These are phyloP conservation scores for Colletotrichum scovillei DNA, from an alignment of 2,329 filamentous ascomycete genomes.

Conservation along the genomic window DNA sequence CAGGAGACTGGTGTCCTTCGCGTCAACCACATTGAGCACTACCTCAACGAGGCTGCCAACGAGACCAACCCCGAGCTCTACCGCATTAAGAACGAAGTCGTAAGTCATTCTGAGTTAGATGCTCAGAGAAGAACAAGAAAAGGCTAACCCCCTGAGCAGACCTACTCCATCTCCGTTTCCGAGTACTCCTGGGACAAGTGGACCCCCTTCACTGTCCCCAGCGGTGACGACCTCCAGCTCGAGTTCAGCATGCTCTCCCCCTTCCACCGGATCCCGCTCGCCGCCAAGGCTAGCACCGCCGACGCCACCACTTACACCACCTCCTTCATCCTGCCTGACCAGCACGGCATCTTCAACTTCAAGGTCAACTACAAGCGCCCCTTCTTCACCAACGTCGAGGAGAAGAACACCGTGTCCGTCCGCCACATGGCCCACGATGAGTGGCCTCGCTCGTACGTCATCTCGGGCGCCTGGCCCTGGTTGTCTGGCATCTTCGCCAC, in stretches of 20 bases:
- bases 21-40: conserved; percentile 86
- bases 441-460: conserved; percentile 90
- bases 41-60: conserved; percentile 67
- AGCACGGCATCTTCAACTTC: conserved; percentile 99
- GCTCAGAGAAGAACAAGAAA: background rate
- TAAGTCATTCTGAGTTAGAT: conserved; percentile 63
- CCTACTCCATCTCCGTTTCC: conserved; percentile 88
- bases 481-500: conserved; percentile 89
- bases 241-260: conserved; percentile 99
- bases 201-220: conserved; percentile 77
- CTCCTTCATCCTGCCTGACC: conserved; percentile 88
- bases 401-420: conserved; percentile 95
- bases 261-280: conserved; percentile 88
- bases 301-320: conserved; percentile 80
- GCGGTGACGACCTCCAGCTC: conserved; percentile 83
- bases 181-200: conserved; percentile 84
- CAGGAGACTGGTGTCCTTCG: conserved; percentile 91
- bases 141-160: conserved; percentile 59
- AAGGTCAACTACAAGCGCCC: conserved; percentile 96
- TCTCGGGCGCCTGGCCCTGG: conserved; percentile 94
- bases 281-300: conserved; percentile 65
- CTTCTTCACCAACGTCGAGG: conserved; percentile 88
- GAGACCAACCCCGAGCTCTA: conserved; percentile 88
- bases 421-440: conserved; percentile 98
- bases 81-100: conserved; percentile 95